Evolutionary conservation across 306 rosid species (phyloP).

Genomic region (Hippophae gyantsensis): DNA sequence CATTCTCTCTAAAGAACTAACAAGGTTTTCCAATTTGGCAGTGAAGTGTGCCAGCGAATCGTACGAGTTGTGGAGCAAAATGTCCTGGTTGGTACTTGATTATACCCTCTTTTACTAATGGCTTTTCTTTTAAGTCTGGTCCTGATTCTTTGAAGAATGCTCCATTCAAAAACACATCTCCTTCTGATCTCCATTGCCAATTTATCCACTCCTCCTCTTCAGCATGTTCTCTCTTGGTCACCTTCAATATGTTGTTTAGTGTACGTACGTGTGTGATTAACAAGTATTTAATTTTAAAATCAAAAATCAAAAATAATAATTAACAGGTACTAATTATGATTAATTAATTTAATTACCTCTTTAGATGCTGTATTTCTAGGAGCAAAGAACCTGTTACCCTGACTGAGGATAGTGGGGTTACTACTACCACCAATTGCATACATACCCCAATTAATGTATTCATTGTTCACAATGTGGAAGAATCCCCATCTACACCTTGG

Average conservation of each 20-base stretch:
- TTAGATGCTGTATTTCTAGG: constrained; percentile 22
- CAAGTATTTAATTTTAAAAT: no score
- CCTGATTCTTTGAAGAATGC: constrained; percentile 56
- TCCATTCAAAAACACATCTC: constrained; percentile 58
- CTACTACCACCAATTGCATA: constrained; percentile 81
- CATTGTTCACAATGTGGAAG: constrained; percentile 63
- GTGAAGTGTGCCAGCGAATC: constrained; percentile 32
- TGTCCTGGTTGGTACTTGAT: constrained; percentile 47
- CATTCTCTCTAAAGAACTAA: constrained; percentile 3
- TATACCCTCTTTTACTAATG: constrained; percentile 29
- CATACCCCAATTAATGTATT: constrained; percentile 75
- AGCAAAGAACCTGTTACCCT: constrained; percentile 66
- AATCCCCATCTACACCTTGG: constrained; percentile 68
- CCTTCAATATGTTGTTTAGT: constrained; percentile 16
- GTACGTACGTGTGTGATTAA: no score
- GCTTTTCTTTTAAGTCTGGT: constrained; percentile 7
- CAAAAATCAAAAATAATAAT: no score
- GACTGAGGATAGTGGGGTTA: constrained; percentile 65
- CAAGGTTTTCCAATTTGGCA: constrained; percentile 44
- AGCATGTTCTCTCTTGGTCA: constrained; percentile 61
- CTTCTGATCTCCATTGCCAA: constrained; percentile 80
- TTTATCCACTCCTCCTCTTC: constrained; percentile 22
- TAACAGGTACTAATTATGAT: no score
- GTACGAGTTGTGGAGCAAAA: constrained; percentile 38
- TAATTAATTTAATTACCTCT: constrained; percentile 36